Evolutionary conservation across 2,329 filamentous ascomycete species (phyloP).

Genomic region (Fusarium burgessii): DNA sequence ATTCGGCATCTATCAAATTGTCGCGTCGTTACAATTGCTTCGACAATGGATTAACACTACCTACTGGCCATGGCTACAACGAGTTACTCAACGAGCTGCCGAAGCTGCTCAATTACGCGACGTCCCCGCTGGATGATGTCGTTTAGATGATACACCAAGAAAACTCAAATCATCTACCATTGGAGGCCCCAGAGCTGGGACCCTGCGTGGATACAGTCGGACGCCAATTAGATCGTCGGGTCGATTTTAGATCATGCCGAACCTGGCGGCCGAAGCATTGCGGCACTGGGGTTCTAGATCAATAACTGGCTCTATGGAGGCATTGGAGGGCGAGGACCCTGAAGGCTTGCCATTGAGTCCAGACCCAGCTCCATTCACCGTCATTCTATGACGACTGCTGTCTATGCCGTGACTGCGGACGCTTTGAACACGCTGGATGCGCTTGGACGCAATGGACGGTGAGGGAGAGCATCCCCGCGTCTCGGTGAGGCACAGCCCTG

Average conservation of each 20-base stretch:
- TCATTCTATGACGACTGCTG: slow-evolving; percentile 1
- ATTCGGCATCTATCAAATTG: slow-evolving; percentile 7
- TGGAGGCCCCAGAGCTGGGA: background rate
- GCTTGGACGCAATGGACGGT: background rate
- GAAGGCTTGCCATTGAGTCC: background rate
- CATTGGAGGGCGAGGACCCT: background rate
- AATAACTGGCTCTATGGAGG: background rate
- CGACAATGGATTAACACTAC: background rate
- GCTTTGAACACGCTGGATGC: no score
- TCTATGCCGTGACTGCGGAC: background rate
- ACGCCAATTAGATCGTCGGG: background rate
- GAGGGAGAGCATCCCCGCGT: background rate
- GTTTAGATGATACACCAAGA: background rate
- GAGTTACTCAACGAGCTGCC: background rate
- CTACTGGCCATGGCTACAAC: background rate
- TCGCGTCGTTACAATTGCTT: slow-evolving; percentile 6
- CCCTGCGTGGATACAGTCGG: background rate
- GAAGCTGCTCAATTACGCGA: background rate
- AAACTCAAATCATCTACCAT: background rate
- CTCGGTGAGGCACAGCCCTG: background rate
- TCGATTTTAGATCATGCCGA: background rate
- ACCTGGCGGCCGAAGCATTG: no score
- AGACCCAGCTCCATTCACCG: background rate
- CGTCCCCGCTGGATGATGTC: background rate
- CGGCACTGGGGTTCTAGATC: background rate